Evolutionary conservation across 2,329 filamentous ascomycete genomes (phyloP).

Genomic region (Aureobasidium vineae): DNA sequence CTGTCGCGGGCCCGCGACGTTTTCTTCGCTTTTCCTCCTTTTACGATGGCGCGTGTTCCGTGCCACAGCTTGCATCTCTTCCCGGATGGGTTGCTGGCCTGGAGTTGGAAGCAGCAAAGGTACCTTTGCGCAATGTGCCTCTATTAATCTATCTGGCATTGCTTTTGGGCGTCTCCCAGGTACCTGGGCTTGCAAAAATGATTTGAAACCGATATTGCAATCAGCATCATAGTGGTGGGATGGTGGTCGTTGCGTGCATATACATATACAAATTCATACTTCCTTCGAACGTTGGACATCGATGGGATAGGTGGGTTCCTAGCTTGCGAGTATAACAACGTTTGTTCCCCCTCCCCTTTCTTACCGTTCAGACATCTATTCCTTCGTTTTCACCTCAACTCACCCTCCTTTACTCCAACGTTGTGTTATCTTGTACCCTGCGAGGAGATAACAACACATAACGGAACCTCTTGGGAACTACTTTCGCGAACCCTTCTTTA

Average conservation of each 20-base stretch:
- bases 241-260: slow-evolving; percentile 22
- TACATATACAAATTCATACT: slow-evolving; percentile 10
- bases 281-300: slow-evolving; percentile 10
- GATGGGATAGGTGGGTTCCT: slow-evolving; percentile 6
- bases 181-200: slow-evolving; percentile 19
- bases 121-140: slow-evolving; percentile 1
- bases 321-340: slow-evolving; percentile 25
- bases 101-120: slow-evolving; percentile 3
- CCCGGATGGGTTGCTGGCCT: slow-evolving; percentile 1
- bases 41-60: slow-evolving; percentile 16
- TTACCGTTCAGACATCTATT: slow-evolving; percentile 11
- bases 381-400: slow-evolving; percentile 5
- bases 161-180: slow-evolving; percentile 14
- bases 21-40: slow-evolving; percentile 15
- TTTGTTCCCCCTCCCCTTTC: slow-evolving; percentile 17
- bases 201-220: slow-evolving; percentile 23
- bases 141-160: slow-evolving; percentile 20
- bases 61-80: slow-evolving; percentile 23
- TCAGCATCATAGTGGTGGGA: slow-evolving; percentile 10
- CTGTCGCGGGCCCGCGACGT: neutral
- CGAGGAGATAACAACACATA: slow-evolving; percentile 1
- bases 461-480: slow-evolving; percentile 22
- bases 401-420: slow-evolving; percentile 19
- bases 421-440: slow-evolving; percentile 16
- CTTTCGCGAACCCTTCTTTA: slow-evolving; percentile 12